Evolutionary conservation across 2,329 filamentous ascomycete species (phyloP), one percentile per base, ranked within the genome.

Genomic region (Colletotrichum liaoningense): DNA sequence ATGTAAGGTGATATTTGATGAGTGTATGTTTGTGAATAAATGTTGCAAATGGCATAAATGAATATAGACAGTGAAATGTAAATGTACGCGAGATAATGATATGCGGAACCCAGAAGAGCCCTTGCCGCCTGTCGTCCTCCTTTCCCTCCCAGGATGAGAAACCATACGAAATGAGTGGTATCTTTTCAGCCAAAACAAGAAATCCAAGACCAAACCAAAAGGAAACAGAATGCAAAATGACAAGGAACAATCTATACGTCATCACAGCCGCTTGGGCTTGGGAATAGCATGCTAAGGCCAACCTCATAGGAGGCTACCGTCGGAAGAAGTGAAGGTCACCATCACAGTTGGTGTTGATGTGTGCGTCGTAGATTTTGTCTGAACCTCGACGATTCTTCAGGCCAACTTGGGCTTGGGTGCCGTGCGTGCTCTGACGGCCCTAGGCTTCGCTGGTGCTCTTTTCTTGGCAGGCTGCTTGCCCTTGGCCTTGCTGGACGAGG

Each of bases 51-150:
- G 49, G 28, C 46, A 55, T 28, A 55, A 38, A 49, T 19, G 2
- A 54, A 38, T 70, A 70, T 59, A 30, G 52, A 70, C 67, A 70
- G 8, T 67, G 63, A 67, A 70, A 38, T 65, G 19, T 65, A 59
- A 54, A 46, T 28, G 26, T 54, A 42, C 56, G 42, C 14, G 55
- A 70, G 9, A 54, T 59, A 42, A 55, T 46, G 62, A 59, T 67
- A 33, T 59, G 54, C 55, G 56, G 38, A 58, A 65, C 42, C 11
- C 52, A 56, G 30, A 57, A 28, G 24, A 24, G 52, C 62, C 56
- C 28, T 55, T 35, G 66, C 54, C 42, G 67, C 52, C 35, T 6
- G 30, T 9, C 46, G 28, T 19, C n/a, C 30, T 19, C 6, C 49
- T 38, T 12, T n/a, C 35, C 57, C 57, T 12, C 19, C 57, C 33